phyloP scores from a whole-genome alignment of 1,139 yeast species.

The Pneumocystis oryctolagi region DNA sequence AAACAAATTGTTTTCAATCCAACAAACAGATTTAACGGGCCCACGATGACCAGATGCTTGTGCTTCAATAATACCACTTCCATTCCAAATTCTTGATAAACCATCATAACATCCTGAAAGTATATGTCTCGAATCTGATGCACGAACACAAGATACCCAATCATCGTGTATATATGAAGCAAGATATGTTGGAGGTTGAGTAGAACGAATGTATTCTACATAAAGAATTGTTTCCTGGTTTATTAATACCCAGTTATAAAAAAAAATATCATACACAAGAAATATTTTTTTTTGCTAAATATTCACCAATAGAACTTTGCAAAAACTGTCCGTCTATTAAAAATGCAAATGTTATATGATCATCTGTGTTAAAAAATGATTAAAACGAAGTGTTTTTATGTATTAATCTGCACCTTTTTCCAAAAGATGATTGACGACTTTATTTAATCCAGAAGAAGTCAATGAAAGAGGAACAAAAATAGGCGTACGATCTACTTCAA shows the following conservation, averaged over 20 bases:
- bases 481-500: constrained; percentile 53
- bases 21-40: constrained; percentile 65
- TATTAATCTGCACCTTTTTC: constrained; percentile 17
- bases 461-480: constrained; percentile 73
- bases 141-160: constrained; percentile 76
- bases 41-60: constrained; percentile 81
- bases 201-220: constrained; percentile 81
- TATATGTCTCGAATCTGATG: constrained; percentile 33
- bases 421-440: constrained; percentile 80
- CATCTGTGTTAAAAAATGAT: constrained; percentile 21
- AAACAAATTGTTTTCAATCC: constrained; percentile 48
- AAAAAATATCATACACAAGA: constrained; percentile 30
- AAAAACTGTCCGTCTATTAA: constrained; percentile 50
- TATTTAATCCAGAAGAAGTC: constrained; percentile 84
- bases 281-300: constrained; percentile 58
- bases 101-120: constrained; percentile 91
- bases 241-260: not conserved
- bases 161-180: constrained; percentile 86
- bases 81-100: constrained; percentile 74
- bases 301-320: constrained; percentile 65
- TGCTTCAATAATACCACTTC: constrained; percentile 67
- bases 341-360: constrained; percentile 82
- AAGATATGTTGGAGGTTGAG: constrained; percentile 80
- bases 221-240: constrained; percentile 51
- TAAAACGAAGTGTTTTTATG: constrained; percentile 19